phyloP scores from a whole-genome alignment of 2,329 filamentous ascomycete species.

The Paracoccidioides brasiliensis region DNA sequence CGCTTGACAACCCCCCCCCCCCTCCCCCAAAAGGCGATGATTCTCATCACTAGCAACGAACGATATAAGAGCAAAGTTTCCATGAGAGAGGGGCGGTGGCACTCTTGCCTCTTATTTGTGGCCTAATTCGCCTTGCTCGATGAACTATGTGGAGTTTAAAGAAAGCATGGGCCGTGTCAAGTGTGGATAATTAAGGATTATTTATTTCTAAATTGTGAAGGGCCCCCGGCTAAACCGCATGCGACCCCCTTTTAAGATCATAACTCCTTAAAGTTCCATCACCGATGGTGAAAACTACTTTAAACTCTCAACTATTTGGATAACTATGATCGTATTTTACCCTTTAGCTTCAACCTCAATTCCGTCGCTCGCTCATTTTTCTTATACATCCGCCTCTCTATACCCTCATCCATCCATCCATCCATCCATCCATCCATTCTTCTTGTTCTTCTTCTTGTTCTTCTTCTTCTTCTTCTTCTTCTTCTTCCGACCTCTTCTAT shows the following conservation, averaged over 20 bases:
- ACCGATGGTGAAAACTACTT: neutral
- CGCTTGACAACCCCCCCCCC: neutral
- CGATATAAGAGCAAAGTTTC: neutral
- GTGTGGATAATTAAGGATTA: slow-evolving; percentile 1
- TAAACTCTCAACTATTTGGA: neutral
- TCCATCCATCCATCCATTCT: slow-evolving; percentile 7
- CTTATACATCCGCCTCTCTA: slow-evolving; percentile 11
- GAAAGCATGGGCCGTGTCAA: slow-evolving; percentile 6
- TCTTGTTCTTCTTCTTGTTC: slow-evolving; percentile 6
- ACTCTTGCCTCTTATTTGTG: slow-evolving; percentile 14
- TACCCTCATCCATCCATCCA: slow-evolving; percentile 5
- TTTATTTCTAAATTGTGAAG: slow-evolving; percentile 3
- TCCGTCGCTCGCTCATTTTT: slow-evolving; percentile 9
- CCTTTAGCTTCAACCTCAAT: slow-evolving; percentile 6
- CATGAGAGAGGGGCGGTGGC: slow-evolving; percentile 2
- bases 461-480: slow-evolving; percentile 36
- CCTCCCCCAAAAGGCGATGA: slow-evolving; percentile 3
- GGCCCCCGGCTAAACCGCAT: slow-evolving; percentile 1
- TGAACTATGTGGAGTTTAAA: neutral
- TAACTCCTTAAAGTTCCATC: neutral
- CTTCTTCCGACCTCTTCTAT: neutral
- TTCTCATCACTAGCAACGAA: neutral
- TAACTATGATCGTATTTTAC: neutral
- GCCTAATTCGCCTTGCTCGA: slow-evolving; percentile 9
- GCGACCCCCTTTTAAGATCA: neutral